Percentiles rank a stretch among this genome's conserved stretches.
Conservation (phyloP, 2,329 filamentous ascomycete genomes). For the Myriosclerotinia scirpicola region DNA sequence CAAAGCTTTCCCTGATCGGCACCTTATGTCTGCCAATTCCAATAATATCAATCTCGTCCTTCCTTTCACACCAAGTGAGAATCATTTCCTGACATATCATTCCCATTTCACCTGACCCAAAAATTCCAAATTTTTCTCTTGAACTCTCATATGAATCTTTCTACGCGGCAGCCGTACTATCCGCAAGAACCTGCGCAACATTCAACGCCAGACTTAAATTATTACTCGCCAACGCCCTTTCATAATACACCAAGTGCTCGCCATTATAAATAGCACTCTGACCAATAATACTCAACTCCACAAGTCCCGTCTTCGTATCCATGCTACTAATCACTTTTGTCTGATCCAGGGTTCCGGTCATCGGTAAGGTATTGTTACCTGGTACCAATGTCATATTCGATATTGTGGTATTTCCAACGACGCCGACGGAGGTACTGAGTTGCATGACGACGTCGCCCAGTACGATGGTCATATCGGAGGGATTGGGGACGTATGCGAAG, state of each 20-base stretch:
- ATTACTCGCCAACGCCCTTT: slow-evolving; percentile 48
- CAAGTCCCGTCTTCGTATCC: slow-evolving; percentile 43
- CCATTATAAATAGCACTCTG: slow-evolving; percentile 50
- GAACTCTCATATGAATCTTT: neutral
- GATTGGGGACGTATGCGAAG: slow-evolving; percentile 58
- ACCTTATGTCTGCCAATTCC: neutral
- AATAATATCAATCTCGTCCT: neutral
- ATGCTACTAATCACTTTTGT: slow-evolving; percentile 38
- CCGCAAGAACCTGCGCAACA: slow-evolving; percentile 40
- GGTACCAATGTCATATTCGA: slow-evolving; percentile 53
- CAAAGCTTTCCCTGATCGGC: too few relatives aligned
- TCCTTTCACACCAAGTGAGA: neutral
- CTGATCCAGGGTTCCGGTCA: slow-evolving; percentile 52
- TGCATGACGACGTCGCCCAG: slow-evolving; percentile 59
- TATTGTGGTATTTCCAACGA: slow-evolving; percentile 52
- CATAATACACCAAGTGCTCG: slow-evolving; percentile 53
- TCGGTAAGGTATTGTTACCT: slow-evolving; percentile 52
- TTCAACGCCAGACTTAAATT: slow-evolving; percentile 49
- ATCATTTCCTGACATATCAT: neutral
- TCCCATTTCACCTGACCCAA: too few relatives aligned
- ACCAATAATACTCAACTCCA: slow-evolving; percentile 53
- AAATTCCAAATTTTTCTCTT: accelerated
- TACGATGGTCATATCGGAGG: slow-evolving; percentile 55
- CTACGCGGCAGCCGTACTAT: slow-evolving; percentile 21
- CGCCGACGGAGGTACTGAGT: slow-evolving; percentile 45